Percentiles rank a stretch among this genome's conserved stretches.
phyloP scores from a whole-genome alignment of 805 yeast species.

The Lipomyces spencermartinsiae region DNA sequence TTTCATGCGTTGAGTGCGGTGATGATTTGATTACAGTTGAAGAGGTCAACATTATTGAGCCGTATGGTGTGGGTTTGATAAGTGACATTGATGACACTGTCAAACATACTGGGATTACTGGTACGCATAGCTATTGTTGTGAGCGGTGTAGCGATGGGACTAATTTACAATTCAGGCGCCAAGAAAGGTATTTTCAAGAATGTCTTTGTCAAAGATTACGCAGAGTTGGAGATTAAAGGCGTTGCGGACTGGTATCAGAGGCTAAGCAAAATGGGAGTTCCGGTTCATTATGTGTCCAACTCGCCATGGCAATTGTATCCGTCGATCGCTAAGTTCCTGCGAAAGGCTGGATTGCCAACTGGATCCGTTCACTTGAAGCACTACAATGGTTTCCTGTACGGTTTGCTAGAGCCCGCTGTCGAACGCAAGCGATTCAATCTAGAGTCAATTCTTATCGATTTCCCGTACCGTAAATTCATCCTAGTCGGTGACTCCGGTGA shows the following conservation, averaged over 20 bases:
- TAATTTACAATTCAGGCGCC: conserved; percentile 49
- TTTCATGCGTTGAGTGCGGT: conserved; percentile 47
- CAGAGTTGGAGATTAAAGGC: conserved; percentile 74
- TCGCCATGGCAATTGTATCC: conserved; percentile 90
- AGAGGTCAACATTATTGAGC: conserved; percentile 52
- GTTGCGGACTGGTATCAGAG: conserved; percentile 73
- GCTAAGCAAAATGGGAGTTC: conserved; percentile 56
- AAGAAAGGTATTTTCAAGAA: conserved; percentile 82
- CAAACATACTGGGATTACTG: conserved; percentile 86
- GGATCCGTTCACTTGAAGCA: conserved; percentile 90
- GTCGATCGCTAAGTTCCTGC: conserved; percentile 63
- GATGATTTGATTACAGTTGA: conserved; percentile 55
- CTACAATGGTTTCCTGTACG: conserved; percentile 79
- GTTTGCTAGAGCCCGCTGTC: conserved; percentile 85
- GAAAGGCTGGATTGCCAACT: conserved; percentile 63
- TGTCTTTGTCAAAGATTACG: conserved; percentile 69
- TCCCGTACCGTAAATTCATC: conserved; percentile 77
- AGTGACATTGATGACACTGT: conserved; percentile 96
- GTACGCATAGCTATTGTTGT: conserved; percentile 44
- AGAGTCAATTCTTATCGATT: conserved; percentile 68
- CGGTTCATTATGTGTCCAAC: conserved; percentile 94
- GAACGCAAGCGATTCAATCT: conserved; percentile 77
- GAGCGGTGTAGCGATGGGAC: not conserved
- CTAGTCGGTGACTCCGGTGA: conserved; percentile 97
- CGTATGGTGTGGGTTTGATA: conserved; percentile 70